phyloP scores from a whole-genome alignment of 371 early-diverging fungal genomes.

The Capniomyces stellatus region DNA sequence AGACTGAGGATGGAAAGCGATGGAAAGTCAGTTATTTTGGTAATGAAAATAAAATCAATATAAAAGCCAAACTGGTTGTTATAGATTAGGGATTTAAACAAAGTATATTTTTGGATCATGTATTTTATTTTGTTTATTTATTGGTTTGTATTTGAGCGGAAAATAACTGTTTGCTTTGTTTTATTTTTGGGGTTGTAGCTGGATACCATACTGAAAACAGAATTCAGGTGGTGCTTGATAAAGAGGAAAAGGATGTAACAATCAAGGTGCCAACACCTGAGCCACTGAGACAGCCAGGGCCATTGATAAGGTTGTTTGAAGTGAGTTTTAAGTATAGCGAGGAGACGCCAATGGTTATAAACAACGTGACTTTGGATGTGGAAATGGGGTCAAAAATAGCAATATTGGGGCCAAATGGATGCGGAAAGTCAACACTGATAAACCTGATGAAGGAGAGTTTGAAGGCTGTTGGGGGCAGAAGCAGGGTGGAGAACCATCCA shows the following conservation, averaged over 20 bases:
- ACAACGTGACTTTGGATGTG: slow-evolving; percentile 70
- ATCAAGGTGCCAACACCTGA: slow-evolving; percentile 74
- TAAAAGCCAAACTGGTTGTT: too few species aligned
- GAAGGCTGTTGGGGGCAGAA: slow-evolving; percentile 59
- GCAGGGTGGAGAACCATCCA: slow-evolving; percentile 70
- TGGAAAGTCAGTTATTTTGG: slow-evolving; percentile 40
- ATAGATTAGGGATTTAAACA: too few species aligned
- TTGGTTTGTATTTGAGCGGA: neutral
- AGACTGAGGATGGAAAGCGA: slow-evolving; percentile 74
- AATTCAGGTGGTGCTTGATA: slow-evolving; percentile 37
- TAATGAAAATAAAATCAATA: too few species aligned
- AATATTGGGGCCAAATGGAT: slow-evolving; percentile 89
- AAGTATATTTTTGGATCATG: too few species aligned
- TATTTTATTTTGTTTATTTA: neutral
- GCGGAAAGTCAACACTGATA: slow-evolving; percentile 76
- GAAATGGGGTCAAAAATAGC: slow-evolving; percentile 95
- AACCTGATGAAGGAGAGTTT: slow-evolving; percentile 62
- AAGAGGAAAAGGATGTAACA: slow-evolving; percentile 45
- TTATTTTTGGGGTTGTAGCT: slow-evolving; percentile 2
- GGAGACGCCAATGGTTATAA: slow-evolving; percentile 49
- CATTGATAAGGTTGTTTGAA: slow-evolving; percentile 79
- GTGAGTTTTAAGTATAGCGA: slow-evolving; percentile 74
- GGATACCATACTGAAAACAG: slow-evolving; percentile 33
- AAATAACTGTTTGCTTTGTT: neutral
- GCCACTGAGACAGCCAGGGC: slow-evolving; percentile 70